Base-by-base conservation (phyloP, 1,284 basidiomycete species). In the Cutaneotrichosporon curvatum region DNA sequence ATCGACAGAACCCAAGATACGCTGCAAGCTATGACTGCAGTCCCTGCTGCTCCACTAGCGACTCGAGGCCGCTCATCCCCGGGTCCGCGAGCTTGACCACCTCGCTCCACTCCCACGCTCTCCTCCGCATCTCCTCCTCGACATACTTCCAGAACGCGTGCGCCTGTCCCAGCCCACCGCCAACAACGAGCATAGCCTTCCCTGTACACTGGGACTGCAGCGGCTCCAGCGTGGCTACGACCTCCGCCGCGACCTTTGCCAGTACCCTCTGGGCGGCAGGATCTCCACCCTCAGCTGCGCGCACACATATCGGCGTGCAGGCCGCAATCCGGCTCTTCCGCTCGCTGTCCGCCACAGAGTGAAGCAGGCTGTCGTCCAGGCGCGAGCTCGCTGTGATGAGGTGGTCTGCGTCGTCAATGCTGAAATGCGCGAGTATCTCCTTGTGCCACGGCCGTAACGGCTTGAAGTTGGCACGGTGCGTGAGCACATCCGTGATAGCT, bases 321-420 rank as follows among this genome's bases (percentile, higher is more conserved):
- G 33, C 51, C 19, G 54, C 54, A 20, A 56, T 50, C 4, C 45
- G 22, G 22, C 37, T 38, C 35, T 53, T 56, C 14, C 54, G 47
- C 41, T 48, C 43, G 22, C 40, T 38, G 19, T 56, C 54, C 9
- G 42, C 53, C 9, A 42, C 19, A 6, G 35, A 10, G 10, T 34
- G 18, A 3, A 43, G 1, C 28, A 48, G 30, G 3, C 2, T 18
- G 5, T 38, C 19, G 15, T 51, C 50, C 7, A 51, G 31, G 3
- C 4, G 5, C 4, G 34, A 23, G 4, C 19, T 15, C 18, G 50
- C 35, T 5, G 42, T n/a, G n/a, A 52, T 43, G n/a, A 55, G 39
- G 7, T 23, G 20, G 21, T 52, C 38, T 4, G 53, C 44, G 2
- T 38, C n/a, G 15, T 30, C 20, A 3, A 40, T 14, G 3, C 44